Evolutionary conservation across 257 asterid genomes (phyloP), one percentile per base, ranked within the genome.

Genomic region (Knoxia roxburghii): DNA sequence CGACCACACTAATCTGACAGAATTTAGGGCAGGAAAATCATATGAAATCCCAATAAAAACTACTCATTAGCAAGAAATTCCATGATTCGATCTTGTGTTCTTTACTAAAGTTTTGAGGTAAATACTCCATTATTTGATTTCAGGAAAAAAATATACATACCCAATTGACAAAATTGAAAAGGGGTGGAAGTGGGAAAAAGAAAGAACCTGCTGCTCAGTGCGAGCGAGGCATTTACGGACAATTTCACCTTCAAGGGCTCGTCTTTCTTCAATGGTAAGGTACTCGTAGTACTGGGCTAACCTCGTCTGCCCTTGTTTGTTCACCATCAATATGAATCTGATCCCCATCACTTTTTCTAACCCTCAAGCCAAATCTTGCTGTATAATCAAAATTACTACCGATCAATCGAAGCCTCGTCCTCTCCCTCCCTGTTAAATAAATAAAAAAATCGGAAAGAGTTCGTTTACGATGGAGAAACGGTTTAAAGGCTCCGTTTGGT

Each of bases 201-300:
- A 43, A 23, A 0, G 29, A 55, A 89, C 98, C 98, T 89, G 98
- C 51, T 85, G 94, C 63, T 89, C 95, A 69, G 69, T 87, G 77
- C 99, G 96, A 54, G 96, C 88, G 70, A 93, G 99, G 82, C 98
- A 93, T 77, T 93, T 93, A 69, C 98, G 95, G 37, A 93, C 97
- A 68, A 93, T 93, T 86, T 93, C 99, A 35, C 97, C 99, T 78
- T 93, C 99, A 71, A 93, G 97, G 50, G 99, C 90, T 41, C 97
- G 97, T 39, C 99, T 84, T 80, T 93, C 95, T 76, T 93, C 99
- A 41, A 93, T 63, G 61, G 86, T 90, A 26, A 93, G 87, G 83
- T 90, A 90, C 72, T 93, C 99, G 61, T 90, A 93, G 76, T 93
- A 90, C 79, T 90, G 99, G 5, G 99, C 99, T 32, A 93, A 77